Percentiles rank a stretch among this genome's conserved stretches.
Conservation (phyloP, 345 rosid species). For the Leavenworthia alabamica region DNA sequence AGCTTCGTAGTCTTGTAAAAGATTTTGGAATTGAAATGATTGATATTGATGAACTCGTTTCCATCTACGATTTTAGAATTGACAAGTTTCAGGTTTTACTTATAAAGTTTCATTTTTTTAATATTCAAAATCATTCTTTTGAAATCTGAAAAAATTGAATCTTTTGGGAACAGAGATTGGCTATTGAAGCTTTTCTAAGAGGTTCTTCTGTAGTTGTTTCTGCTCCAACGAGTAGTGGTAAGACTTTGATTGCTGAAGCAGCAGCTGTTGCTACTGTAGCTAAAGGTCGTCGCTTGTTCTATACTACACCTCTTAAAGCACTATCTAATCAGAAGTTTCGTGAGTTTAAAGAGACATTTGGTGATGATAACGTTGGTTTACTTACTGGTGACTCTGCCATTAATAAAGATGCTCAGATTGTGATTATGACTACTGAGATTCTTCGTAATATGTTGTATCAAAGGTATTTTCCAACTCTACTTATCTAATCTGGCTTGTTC, state of each 20-base stretch:
- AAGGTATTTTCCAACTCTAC: constrained; percentile 40
- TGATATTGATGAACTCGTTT: constrained; percentile 69
- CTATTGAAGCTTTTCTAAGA: constrained; percentile 70
- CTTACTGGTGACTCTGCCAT: constrained; percentile 88
- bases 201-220: constrained; percentile 92
- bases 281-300: constrained; percentile 69
- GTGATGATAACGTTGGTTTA: constrained; percentile 80
- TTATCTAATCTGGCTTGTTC: background rate
- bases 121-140: background rate
- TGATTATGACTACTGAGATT: constrained; percentile 94
- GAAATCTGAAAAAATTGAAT: background rate
- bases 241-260: constrained; percentile 96
- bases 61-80: constrained; percentile 72
- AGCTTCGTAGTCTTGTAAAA: constrained; percentile 53
- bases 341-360: constrained; percentile 91
- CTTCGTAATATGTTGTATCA: constrained; percentile 93
- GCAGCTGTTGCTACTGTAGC: constrained; percentile 90
- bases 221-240: constrained; percentile 95
- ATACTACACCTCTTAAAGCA: constrained; percentile 95
- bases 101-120: background rate
- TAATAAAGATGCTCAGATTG: constrained; percentile 77
- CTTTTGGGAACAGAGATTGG: constrained; percentile 46
- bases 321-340: constrained; percentile 96
- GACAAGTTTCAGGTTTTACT: constrained; percentile 83
- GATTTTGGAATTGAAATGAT: constrained; percentile 70